Percentiles rank a stretch among this genome's conserved stretches.
These are phyloP conservation scores for Lipomyces starkeyi DNA, from an alignment of 805 yeast species.

Conservation along the genomic window DNA sequence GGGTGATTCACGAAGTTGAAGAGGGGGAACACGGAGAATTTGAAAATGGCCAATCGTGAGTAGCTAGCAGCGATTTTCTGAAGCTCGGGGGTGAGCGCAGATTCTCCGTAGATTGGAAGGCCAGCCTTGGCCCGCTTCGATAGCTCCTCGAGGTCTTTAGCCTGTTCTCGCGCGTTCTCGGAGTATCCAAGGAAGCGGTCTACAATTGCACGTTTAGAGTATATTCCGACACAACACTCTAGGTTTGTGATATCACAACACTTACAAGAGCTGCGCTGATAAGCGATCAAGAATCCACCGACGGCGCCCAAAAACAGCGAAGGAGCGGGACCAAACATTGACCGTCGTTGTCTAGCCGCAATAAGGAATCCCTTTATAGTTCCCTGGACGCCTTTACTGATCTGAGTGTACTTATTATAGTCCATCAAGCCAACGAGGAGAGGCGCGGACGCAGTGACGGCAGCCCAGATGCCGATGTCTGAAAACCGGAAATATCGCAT, in stretches of 20 bases:
- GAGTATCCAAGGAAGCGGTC: constrained; percentile 78
- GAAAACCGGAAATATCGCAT: constrained; percentile 72
- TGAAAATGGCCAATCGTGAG: constrained; percentile 71
- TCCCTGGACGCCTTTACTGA: constrained; percentile 6
- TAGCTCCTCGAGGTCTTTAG: constrained; percentile 73
- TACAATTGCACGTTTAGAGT: constrained; percentile 40
- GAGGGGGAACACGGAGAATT: constrained; percentile 73
- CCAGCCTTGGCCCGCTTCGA: constrained; percentile 69
- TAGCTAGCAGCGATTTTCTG: constrained; percentile 79
- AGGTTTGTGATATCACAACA: not conserved
- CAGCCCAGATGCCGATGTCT: constrained; percentile 62
- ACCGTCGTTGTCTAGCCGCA: constrained; percentile 8
- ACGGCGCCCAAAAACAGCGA: constrained; percentile 53
- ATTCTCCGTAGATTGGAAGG: constrained; percentile 67
- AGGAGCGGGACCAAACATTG: constrained; percentile 17
- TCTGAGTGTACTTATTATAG: constrained; percentile 45
- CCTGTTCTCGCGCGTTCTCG: constrained; percentile 75
- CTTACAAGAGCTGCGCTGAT: constrained; percentile 48
- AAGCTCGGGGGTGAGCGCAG: constrained; percentile 68
- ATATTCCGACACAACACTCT: not conserved
- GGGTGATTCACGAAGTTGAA: constrained; percentile 82
- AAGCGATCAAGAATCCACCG: constrained; percentile 78
- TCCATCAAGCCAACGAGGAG: constrained; percentile 53
- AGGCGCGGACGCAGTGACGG: constrained; percentile 58
- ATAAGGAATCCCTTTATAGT: constrained; percentile 9